A percentile compares a stretch with the other conserved stretches of the same genome.
These are phyloP conservation scores for Phytophthora sansomeana DNA, from an alignment of 352 stramenopile species.

Conservation along the genomic window DNA sequence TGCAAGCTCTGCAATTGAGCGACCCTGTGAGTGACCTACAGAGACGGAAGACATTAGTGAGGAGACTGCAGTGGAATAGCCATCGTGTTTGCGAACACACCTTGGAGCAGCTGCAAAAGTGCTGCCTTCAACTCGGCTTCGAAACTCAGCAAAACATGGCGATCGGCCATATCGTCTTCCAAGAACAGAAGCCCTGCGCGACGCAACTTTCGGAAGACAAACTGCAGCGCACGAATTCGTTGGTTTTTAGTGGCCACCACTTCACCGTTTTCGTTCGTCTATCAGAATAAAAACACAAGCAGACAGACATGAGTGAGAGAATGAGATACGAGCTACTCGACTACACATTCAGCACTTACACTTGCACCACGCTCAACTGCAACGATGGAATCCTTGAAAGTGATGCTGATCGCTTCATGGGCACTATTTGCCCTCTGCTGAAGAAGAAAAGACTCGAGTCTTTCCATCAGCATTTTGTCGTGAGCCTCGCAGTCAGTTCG, in stretches of 20 bases:
- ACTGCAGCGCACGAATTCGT: slow-evolving; percentile 43
- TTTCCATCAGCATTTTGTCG: slow-evolving; percentile 46
- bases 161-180: slow-evolving; percentile 59
- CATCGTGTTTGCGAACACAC: slow-evolving; percentile 26
- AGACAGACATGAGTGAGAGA: not conserved
- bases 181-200: slow-evolving; percentile 62
- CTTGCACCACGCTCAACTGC: not conserved
- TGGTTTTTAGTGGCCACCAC: slow-evolving; percentile 18
- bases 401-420: slow-evolving; percentile 19
- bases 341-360: slow-evolving; percentile 18
- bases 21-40: slow-evolving; percentile 39
- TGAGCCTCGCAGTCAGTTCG: slow-evolving; percentile 22
- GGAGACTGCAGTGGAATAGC: not conserved
- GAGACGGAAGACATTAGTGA: slow-evolving; percentile 2
- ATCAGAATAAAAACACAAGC: not conserved
- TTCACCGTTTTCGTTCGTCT: slow-evolving; percentile 14
- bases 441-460: slow-evolving; percentile 43
- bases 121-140: slow-evolving; percentile 52
- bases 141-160: slow-evolving; percentile 66
- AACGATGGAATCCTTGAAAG: slow-evolving; percentile 34
- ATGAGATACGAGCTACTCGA: not conserved
- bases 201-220: slow-evolving; percentile 53
- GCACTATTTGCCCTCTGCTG: slow-evolving; percentile 29
- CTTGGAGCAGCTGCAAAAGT: slow-evolving; percentile 46
- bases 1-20: slow-evolving; percentile 55